Base-by-base conservation (phyloP, 352 stramenopile genomes). In the Phytophthora meadii region DNA sequence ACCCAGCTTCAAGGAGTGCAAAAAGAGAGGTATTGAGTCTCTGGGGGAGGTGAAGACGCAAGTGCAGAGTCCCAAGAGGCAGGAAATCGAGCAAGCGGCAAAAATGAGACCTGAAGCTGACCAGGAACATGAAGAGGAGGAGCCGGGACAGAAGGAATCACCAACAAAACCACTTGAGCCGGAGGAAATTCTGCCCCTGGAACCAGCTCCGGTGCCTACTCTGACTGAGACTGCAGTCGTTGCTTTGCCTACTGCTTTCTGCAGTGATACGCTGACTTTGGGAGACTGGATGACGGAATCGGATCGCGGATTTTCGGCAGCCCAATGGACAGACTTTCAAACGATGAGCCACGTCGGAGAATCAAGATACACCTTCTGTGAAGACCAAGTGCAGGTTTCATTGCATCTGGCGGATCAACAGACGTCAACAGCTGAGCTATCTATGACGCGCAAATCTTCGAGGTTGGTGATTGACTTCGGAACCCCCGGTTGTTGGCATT, bases 391-490 rank as follows among this genome's bases (percentile, higher is more conserved):
- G 17, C 45, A 68, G 24, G 37, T 71, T 12, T 65, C 61, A 7
- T 25, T 69, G 12, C 45, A 65, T 12, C 11, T 69, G 5, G 37
- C 4, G 1, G 54, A 72, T 24, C 54, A 71, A 15, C 57, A 79
- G 22, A 46, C 72, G 28, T 48, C 54, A 4, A 42, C 36, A 9
- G 45, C 49, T 19, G 53, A 54, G 9, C 12, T 74, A 7, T 67
- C 64, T 4, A 75, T 70, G 54, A 61, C 45, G 9, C 60, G 60
- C 22, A 62, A 40, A 46, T 65, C 70, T 1, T 73, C 70, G 2
- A 45, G 54, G 5, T 34, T 87, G 24, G 45, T 81, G 1, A 73
- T 89, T 30, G 78, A 90, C 59, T 89, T 88, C 54, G 82, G 79
- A 24, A 59, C 78, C 3, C 77, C 79, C 17, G 89, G 76, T 47